Conservation (phyloP, 106 monocot genomes). For the Dendrobium catenatum region DNA sequence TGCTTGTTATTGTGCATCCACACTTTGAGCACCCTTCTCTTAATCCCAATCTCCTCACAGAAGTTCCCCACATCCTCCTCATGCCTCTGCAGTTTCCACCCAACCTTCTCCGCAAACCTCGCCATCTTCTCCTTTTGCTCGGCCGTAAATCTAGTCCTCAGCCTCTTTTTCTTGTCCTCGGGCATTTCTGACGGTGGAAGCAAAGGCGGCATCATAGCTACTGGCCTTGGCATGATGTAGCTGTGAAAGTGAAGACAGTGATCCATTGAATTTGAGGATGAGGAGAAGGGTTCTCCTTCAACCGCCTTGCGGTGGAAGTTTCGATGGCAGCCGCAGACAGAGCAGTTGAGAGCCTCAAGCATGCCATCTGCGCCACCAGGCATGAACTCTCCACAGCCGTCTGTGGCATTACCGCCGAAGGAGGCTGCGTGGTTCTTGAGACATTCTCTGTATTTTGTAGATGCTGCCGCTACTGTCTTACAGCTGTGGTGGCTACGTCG, state of each 20-base stretch:
- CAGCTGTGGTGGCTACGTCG: neutral
- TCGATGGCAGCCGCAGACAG: slow-evolving; percentile 55
- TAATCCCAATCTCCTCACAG: slow-evolving; percentile 18
- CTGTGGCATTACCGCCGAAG: slow-evolving; percentile 43
- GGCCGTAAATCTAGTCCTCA: slow-evolving; percentile 26
- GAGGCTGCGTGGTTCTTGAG: slow-evolving; percentile 63
- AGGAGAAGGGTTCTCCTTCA: slow-evolving; percentile 34
- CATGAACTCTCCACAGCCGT: slow-evolving; percentile 72
- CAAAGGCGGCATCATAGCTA: slow-evolving; percentile 18
- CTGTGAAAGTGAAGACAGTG: too few species aligned
- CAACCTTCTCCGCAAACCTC: slow-evolving; percentile 12
- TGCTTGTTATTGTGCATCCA: slow-evolving; percentile 22
- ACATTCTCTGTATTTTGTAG: slow-evolving; percentile 46
- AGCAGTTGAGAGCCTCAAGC: slow-evolving; percentile 46
- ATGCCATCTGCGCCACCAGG: slow-evolving; percentile 46
- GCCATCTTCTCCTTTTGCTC: slow-evolving; percentile 24
- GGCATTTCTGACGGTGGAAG: slow-evolving; percentile 31
- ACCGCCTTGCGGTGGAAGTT: slow-evolving; percentile 57
- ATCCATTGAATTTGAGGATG: neutral
- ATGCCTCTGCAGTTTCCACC: slow-evolving; percentile 17
- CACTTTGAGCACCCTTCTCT: slow-evolving; percentile 18
- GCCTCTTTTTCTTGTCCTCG: slow-evolving; percentile 33
- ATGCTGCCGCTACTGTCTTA: too few species aligned
- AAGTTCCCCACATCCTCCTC: slow-evolving; percentile 12
- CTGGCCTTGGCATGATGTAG: too few species aligned